These are phyloP conservation scores for Gentiana macrophylla DNA, from an alignment of 257 asterid genomes.

Conservation along the genomic window DNA sequence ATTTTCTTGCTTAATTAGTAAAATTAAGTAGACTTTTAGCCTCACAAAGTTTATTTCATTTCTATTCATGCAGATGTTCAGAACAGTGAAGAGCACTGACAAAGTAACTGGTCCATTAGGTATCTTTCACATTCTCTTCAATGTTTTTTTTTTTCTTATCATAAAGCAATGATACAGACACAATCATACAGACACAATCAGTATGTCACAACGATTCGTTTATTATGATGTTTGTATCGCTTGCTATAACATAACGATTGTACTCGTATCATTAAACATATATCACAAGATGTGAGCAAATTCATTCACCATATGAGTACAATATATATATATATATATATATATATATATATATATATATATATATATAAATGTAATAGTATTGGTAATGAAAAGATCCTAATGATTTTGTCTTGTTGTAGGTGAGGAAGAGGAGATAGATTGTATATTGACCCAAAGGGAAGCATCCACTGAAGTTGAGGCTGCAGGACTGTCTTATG, in stretches of 20 bases:
- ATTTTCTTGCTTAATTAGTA: too few species aligned
- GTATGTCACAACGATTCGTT: too few species aligned
- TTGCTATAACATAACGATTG: too few species aligned
- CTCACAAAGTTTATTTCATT: not conserved
- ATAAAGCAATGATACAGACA: not conserved
- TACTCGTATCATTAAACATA: too few species aligned
- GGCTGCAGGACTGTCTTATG: constrained; percentile 13
- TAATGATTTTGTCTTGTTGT: constrained; percentile 9
- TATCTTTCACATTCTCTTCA: constrained; percentile 22
- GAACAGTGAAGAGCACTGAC: constrained; percentile 95
- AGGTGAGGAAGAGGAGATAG: constrained; percentile 24
- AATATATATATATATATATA: too few species aligned
- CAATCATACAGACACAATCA: too few species aligned
- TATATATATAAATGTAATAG: too few species aligned
- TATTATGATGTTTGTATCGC: too few species aligned
- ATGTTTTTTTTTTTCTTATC: constrained; percentile 17
- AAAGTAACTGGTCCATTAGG: constrained; percentile 38
- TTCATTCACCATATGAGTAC: too few species aligned
- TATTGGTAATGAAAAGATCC: not conserved
- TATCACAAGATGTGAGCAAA: too few species aligned
- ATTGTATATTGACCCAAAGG: constrained; percentile 24
- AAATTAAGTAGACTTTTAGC: too few species aligned
- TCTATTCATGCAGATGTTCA: constrained; percentile 75
- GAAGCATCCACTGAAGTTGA: constrained; percentile 22
- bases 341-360: too few species aligned